Evolutionary conservation across 2,329 filamentous ascomycete species (phyloP).

Genomic region (Ophiognomonia clavigignenti-juglandacearum): DNA sequence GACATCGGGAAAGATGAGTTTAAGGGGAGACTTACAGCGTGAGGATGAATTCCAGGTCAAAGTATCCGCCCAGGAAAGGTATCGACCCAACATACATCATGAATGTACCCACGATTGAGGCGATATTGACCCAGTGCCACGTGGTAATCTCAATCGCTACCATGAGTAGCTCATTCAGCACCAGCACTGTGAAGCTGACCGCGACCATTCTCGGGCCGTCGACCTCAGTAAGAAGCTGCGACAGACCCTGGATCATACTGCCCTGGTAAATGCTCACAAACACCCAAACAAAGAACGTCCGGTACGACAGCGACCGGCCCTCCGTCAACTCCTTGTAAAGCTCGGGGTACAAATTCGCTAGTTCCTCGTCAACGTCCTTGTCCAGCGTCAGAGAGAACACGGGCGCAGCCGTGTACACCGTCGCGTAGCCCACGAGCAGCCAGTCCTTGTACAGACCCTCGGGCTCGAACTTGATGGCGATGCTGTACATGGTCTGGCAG

Average conservation of each 20-base stretch:
- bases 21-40: conserved; percentile 48
- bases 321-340: conserved; percentile 96
- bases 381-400: conserved; percentile 93
- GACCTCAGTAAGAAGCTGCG: conserved; percentile 79
- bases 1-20: not conserved
- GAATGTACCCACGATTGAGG: conserved; percentile 77
- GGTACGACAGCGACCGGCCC: conserved; percentile 81
- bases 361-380: conserved; percentile 87
- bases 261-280: conserved; percentile 94
- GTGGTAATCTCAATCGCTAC: conserved; percentile 94
- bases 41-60: conserved; percentile 75
- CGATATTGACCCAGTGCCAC: conserved; percentile 92
- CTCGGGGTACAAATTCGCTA: conserved; percentile 93
- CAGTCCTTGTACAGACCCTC: conserved; percentile 94
- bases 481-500: conserved; percentile 96
- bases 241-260: conserved; percentile 89
- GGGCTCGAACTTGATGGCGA: conserved; percentile 86
- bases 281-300: conserved; percentile 96
- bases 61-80: conserved; percentile 85
- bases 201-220: conserved; percentile 74
- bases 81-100: conserved; percentile 75
- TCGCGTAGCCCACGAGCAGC: conserved; percentile 95
- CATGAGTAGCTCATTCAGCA: conserved; percentile 95
- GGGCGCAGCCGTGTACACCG: conserved; percentile 87
- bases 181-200: conserved; percentile 85